phyloP scores from a whole-genome alignment of 2,329 filamentous ascomycete species.

The Zarea fungicola region DNA sequence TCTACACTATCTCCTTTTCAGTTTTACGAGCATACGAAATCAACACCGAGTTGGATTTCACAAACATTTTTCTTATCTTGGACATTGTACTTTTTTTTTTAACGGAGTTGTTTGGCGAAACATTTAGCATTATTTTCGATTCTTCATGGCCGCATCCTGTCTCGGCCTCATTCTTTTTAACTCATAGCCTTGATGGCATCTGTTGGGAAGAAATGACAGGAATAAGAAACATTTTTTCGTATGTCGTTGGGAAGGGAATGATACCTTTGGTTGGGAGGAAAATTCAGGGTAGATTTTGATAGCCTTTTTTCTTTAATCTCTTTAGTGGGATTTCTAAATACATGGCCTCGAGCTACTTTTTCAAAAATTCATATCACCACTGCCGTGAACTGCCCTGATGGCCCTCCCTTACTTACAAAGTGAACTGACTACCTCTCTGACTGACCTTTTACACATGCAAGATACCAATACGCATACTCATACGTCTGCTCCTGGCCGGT shows the following conservation, averaged over 20 bases:
- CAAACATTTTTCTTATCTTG: background rate
- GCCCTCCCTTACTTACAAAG: background rate
- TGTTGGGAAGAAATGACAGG: background rate
- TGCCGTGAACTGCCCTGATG: no score
- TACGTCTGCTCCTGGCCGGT: background rate
- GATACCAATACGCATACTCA: background rate
- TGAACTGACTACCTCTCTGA: background rate
- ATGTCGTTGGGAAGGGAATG: background rate
- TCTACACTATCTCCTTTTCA: background rate
- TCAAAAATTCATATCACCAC: background rate
- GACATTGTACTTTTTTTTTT: constrained; percentile 1
- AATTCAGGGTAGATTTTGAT: constrained; percentile 1
- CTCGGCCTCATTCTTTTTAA: background rate
- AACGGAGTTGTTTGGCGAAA: constrained; percentile 8
- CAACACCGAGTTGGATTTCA: constrained; percentile 6
- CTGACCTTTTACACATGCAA: background rate
- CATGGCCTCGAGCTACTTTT: background rate
- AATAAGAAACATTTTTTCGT: constrained; percentile 1
- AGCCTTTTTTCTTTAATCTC: constrained; percentile 7
- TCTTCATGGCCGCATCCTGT: background rate
- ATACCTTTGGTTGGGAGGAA: background rate
- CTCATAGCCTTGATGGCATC: constrained; percentile 3
- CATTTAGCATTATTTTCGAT: constrained; percentile 2
- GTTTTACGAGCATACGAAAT: constrained; percentile 10
- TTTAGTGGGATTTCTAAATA: background rate